Evolutionary conservation across 148 eudicot genomes (phyloP).

Genomic region (Fagopyrum esculentum): DNA sequence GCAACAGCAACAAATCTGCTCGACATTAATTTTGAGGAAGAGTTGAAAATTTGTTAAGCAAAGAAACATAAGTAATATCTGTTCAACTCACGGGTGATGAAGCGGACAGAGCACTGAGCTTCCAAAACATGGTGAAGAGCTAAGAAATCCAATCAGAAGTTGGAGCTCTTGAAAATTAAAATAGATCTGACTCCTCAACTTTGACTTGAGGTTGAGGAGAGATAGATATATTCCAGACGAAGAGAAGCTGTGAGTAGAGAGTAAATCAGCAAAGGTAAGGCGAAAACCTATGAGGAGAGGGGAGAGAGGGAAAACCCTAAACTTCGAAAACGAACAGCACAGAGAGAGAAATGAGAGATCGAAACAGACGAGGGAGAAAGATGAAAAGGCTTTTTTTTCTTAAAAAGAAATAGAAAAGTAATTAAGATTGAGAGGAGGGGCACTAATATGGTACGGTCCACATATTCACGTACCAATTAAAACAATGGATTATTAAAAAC

Average conservation of each 20-base stretch:
- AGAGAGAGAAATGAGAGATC: slow-evolving; percentile 9
- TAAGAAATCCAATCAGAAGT: neutral
- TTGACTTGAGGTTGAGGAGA: neutral
- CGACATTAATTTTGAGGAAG: neutral
- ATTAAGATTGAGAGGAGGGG: neutral
- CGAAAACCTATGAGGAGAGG: neutral
- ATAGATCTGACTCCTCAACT: slow-evolving; percentile 19
- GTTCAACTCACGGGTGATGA: slow-evolving; percentile 68
- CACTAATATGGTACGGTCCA: no score
- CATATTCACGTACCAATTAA: no score
- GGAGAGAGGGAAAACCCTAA: slow-evolving; percentile 23
- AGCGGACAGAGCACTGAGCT: slow-evolving; percentile 71
- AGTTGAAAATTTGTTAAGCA: neutral
- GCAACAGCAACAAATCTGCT: neutral
- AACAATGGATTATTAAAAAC: no score
- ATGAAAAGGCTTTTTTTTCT: neutral
- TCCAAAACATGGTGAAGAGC: slow-evolving; percentile 66
- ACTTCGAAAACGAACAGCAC: slow-evolving; percentile 12
- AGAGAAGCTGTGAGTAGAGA: neutral
- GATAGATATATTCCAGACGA: neutral
- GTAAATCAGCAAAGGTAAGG: neutral
- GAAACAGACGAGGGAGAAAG: slow-evolving; percentile 4
- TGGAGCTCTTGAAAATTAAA: neutral
- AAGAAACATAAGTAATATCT: neutral
- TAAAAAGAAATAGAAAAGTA: neutral